Conservation (phyloP, 805 yeast species). For the Kodamaea fukazawae region DNA sequence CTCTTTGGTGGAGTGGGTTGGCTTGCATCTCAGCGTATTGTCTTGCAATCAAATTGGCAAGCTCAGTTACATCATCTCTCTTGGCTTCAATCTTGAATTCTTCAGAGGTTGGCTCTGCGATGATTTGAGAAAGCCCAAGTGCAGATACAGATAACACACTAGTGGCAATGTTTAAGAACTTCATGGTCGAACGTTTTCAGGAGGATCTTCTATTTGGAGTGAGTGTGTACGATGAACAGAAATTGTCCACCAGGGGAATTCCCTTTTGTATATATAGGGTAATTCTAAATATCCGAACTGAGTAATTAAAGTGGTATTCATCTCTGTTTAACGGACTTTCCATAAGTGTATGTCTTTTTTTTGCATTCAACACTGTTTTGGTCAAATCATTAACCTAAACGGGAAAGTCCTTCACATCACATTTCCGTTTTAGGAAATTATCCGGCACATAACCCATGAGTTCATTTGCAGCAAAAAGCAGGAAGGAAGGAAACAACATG, state of each 20-base stretch:
- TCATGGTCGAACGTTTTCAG: constrained; percentile 6
- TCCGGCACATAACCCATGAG: not conserved
- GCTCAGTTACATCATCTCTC: constrained; percentile 1
- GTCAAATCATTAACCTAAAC: not conserved
- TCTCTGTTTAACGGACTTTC: not conserved
- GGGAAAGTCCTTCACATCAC: not conserved
- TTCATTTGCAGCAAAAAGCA: too few relatives aligned
- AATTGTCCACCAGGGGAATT: too few relatives aligned
- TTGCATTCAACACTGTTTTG: constrained; percentile 3
- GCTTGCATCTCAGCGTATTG: constrained; percentile 2
- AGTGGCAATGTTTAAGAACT: constrained; percentile 7
- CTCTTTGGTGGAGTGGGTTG: constrained; percentile 4
- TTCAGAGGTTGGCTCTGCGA: constrained; percentile 11
- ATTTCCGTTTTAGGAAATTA: not conserved
- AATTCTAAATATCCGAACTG: too few relatives aligned
- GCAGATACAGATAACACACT: constrained; percentile 8
- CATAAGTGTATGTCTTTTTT: not conserved
- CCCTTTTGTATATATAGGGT: too few relatives aligned
- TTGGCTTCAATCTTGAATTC: constrained; percentile 8
- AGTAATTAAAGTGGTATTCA: constrained; percentile 2
- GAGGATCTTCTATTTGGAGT: not conserved
- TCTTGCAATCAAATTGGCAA: not conserved
- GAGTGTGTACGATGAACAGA: too few relatives aligned
- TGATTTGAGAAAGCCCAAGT: constrained; percentile 8
- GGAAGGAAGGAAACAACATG: too few relatives aligned